These are phyloP conservation scores for Alternaria metachromatica DNA, from an alignment of 2,329 filamentous ascomycete species.

Conservation along the genomic window DNA sequence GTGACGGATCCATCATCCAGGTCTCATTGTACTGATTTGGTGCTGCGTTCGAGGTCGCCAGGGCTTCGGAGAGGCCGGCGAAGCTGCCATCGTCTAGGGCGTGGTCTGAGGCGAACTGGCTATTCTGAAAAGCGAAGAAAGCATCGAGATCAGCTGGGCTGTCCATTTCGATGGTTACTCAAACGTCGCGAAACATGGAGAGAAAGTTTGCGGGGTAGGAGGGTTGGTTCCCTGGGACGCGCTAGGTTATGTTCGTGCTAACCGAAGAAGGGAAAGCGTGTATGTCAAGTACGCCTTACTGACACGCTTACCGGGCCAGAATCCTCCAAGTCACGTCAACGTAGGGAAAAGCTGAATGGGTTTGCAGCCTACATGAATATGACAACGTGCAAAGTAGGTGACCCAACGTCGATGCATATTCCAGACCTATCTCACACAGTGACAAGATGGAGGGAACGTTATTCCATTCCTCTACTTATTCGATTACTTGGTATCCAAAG, in stretches of 20 bases:
- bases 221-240: background rate
- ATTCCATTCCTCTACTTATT: background rate
- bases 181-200: background rate
- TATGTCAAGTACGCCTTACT: slow-evolving; percentile 18
- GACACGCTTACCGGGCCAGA: background rate
- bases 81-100: slow-evolving; percentile 8
- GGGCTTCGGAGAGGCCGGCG: slow-evolving; percentile 8
- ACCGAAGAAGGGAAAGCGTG: slow-evolving; percentile 6
- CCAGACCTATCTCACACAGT: too few relatives aligned
- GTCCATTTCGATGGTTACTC: background rate
- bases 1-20: slow-evolving; percentile 3
- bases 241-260: slow-evolving; percentile 2
- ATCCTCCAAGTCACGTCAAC: background rate
- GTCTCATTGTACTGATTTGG: slow-evolving; percentile 1
- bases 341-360: background rate
- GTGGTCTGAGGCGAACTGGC: background rate
- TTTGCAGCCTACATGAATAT: background rate
- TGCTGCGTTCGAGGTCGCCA: background rate
- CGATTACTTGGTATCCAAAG: background rate
- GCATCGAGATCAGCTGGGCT: background rate
- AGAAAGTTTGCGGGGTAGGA: background rate
- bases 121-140: background rate
- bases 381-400: fast-evolving
- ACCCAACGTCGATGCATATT: too few relatives aligned
- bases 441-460: background rate